A percentile compares a stretch with the other conserved stretches of the same genome.
Conservation (phyloP, 2,329 filamentous ascomycete genomes). For the Alternaria ethzedia region DNA sequence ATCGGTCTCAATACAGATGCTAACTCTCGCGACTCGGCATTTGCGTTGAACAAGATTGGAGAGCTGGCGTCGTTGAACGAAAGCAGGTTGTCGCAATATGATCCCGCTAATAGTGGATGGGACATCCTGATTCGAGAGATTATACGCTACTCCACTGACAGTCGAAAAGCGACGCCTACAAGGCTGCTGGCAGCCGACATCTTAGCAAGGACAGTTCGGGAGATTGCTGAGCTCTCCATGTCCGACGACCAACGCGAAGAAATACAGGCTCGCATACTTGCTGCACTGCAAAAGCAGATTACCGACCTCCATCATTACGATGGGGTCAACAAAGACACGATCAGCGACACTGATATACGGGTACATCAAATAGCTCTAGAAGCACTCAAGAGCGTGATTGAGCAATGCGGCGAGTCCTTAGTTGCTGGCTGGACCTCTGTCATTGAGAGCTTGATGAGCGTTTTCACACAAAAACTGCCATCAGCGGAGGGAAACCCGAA, state of each 20-base stretch:
- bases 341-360: conserved; percentile 72
- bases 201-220: conserved; percentile 55
- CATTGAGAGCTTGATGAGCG: conserved; percentile 83
- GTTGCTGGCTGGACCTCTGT: conserved; percentile 83
- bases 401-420: conserved; percentile 85
- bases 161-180: conserved; percentile 50
- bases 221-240: conserved; percentile 60
- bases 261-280: conserved; percentile 75
- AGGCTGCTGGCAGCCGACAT: conserved; percentile 59
- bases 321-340: conserved; percentile 61
- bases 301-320: conserved; percentile 60
- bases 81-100: conserved; percentile 69
- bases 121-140: conserved; percentile 65
- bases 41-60: conserved; percentile 57
- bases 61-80: conserved; percentile 55
- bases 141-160: conserved; percentile 54
- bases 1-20: conserved; percentile 49
- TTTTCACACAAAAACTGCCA: conserved; percentile 60
- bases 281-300: conserved; percentile 69
- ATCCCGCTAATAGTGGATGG: conserved; percentile 78
- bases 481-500: neutral
- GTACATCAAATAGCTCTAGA: conserved; percentile 83
- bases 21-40: conserved; percentile 54
- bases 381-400: conserved; percentile 79
- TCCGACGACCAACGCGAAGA: conserved; percentile 51